A percentile compares a stretch with the other conserved stretches of the same genome.
Evolutionary conservation across 768 basidiomycete genomes (phyloP).

Genomic region (Lactifluus echinatus): DNA sequence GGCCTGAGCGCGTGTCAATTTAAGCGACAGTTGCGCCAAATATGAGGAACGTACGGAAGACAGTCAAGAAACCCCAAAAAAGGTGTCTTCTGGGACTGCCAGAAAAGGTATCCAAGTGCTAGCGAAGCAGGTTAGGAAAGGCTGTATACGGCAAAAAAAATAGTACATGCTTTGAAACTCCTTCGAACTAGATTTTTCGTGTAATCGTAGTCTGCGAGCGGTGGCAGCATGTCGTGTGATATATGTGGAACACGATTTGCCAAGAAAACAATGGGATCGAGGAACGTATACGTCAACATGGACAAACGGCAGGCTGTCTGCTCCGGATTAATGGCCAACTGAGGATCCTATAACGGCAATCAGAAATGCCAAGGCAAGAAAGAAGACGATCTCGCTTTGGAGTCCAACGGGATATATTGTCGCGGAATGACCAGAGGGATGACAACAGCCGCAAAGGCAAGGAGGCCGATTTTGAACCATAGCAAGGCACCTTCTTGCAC

Average conservation of each 20-base stretch:
- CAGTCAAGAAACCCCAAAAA: slow-evolving; percentile 24
- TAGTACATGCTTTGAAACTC: slow-evolving; percentile 27
- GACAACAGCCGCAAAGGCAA: slow-evolving; percentile 37
- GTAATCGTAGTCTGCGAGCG: slow-evolving; percentile 40
- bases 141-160: neutral
- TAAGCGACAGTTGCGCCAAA: neutral
- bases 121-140: neutral
- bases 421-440: slow-evolving; percentile 51
- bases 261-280: slow-evolving; percentile 42
- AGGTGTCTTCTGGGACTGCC: slow-evolving; percentile 19
- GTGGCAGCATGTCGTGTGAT: slow-evolving; percentile 35
- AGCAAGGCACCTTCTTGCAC: slow-evolving; percentile 37
- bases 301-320: slow-evolving; percentile 28
- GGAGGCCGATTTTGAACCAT: slow-evolving; percentile 45
- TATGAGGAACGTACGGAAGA: slow-evolving; percentile 17
- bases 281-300: slow-evolving; percentile 39
- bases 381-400: slow-evolving; percentile 30
- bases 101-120: slow-evolving; percentile 26
- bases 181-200: slow-evolving; percentile 29
- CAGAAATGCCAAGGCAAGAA: neutral
- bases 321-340: slow-evolving; percentile 23
- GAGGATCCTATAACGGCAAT: slow-evolving; percentile 22
- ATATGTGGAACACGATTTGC: slow-evolving; percentile 39
- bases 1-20: slow-evolving; percentile 1
- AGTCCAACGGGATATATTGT: slow-evolving; percentile 49